Conservation (phyloP, 306 rosid species). For the Inga leiocalycina region DNA sequence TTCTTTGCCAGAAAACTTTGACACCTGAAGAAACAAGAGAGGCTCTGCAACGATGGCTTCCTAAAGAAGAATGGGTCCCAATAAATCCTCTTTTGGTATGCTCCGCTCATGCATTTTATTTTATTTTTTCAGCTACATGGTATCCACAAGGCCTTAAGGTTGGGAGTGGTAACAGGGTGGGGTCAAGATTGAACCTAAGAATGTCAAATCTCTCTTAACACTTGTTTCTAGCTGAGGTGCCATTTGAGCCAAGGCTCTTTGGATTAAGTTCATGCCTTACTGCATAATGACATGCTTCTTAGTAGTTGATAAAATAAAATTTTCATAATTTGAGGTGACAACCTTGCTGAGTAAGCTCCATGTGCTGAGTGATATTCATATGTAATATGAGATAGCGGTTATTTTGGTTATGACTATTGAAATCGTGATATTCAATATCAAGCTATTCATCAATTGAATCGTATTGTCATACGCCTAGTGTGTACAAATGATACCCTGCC, state of each 20-base stretch:
- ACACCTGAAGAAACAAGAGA: conserved; percentile 88
- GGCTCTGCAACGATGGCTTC: conserved; percentile 85
- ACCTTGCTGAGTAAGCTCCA: background rate
- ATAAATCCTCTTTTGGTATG: conserved; percentile 94
- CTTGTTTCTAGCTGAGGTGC: background rate
- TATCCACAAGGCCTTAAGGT: background rate
- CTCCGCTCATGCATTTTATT: conserved; percentile 17
- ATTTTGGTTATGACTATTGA: background rate
- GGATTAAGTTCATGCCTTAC: conserved; percentile 26
- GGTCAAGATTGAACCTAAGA: background rate
- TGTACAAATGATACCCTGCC: background rate
- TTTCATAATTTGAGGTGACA: background rate
- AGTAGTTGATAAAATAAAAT: background rate
- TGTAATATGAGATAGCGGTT: background rate
- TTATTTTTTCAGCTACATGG: background rate
- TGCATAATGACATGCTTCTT: background rate
- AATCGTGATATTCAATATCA: background rate
- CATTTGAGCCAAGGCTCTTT: background rate
- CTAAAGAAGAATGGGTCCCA: conserved; percentile 90
- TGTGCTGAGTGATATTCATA: background rate
- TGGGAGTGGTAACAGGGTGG: background rate
- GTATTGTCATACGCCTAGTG: background rate
- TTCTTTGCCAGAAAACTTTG: conserved; percentile 64
- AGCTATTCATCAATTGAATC: background rate
- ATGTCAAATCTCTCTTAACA: background rate